A percentile compares a stretch with the other conserved stretches of the same genome.
Evolutionary conservation across 306 rosid genomes (phyloP).

Genomic region (Trifolium subterraneum): DNA sequence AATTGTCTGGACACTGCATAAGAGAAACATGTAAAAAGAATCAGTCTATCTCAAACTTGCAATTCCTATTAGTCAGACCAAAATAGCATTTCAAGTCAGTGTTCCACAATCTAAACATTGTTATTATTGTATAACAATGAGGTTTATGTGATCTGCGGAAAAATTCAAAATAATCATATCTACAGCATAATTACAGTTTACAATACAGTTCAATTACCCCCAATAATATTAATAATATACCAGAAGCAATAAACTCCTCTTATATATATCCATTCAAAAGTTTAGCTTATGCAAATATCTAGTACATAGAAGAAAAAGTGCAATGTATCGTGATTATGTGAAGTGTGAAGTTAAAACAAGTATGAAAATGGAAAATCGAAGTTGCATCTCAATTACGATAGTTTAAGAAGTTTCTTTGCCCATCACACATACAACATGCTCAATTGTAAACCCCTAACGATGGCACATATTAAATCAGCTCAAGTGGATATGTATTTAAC

Average conservation of each 20-base stretch:
- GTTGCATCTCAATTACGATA: constrained; percentile 1
- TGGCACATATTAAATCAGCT: not conserved
- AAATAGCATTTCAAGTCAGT: constrained; percentile 14
- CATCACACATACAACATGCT: not conserved
- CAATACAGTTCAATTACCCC: not conserved
- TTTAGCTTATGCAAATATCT: not conserved
- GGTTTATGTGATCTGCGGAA: not conserved
- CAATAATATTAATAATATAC: not conserved
- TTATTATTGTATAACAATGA: not conserved
- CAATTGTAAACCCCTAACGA: not conserved
- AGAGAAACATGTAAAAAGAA: constrained; percentile 24
- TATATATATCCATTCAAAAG: constrained; percentile 10
- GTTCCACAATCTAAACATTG: not conserved
- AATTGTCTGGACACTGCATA: constrained; percentile 84
- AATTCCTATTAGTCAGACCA: constrained; percentile 12
- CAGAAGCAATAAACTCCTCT: not conserved
- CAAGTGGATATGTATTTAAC: constrained; percentile 10
- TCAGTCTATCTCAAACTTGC: constrained; percentile 22
- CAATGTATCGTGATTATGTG: not conserved
- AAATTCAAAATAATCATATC: not conserved
- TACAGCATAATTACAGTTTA: not conserved
- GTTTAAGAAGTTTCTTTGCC: not conserved
- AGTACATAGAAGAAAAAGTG: not conserved
- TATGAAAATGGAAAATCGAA: constrained; percentile 23
- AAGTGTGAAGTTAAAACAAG: no score